phyloP scores from a whole-genome alignment of 768 basidiomycete species.

The Baorangia bicolor region DNA sequence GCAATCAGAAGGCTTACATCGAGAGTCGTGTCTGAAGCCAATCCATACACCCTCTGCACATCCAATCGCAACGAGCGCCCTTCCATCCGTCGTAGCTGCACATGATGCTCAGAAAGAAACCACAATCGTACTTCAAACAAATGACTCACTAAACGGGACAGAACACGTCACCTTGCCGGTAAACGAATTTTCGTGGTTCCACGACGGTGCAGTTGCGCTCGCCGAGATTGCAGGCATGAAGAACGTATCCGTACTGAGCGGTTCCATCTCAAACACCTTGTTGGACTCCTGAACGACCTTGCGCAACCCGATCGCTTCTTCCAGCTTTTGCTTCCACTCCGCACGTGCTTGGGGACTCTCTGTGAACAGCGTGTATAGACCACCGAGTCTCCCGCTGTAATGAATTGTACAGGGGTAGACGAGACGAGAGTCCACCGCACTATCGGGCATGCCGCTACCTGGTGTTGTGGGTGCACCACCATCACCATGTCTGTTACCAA shows the following conservation, averaged over 20 bases:
- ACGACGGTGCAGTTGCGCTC: conserved; percentile 48
- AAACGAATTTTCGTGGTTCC: conserved; percentile 66
- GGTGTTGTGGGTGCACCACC: conserved; percentile 25
- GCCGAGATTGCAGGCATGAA: conserved; percentile 64
- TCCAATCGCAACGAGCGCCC: conserved; percentile 87
- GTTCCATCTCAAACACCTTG: conserved; percentile 92
- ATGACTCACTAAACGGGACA: conserved; percentile 77
- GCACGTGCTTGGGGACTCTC: conserved; percentile 70
- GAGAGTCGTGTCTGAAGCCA: conserved; percentile 84
- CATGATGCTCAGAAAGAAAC: conserved; percentile 9
- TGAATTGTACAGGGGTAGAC: conserved; percentile 89
- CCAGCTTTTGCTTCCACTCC: conserved; percentile 89
- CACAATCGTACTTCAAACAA: neutral
- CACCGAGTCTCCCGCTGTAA: conserved; percentile 86
- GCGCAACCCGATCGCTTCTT: conserved; percentile 83
- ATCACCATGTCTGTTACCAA: conserved; percentile 40
- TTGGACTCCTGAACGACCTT: conserved; percentile 89
- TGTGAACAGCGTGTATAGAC: conserved; percentile 83
- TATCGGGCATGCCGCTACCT: conserved; percentile 36
- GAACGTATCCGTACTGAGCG: conserved; percentile 87
- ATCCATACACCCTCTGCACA: conserved; percentile 97
- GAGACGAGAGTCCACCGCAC: conserved; percentile 61
- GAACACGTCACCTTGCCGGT: conserved; percentile 92
- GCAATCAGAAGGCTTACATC: conserved; percentile 46
- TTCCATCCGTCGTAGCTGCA: conserved; percentile 77